A percentile compares a stretch with the other conserved stretches of the same genome.
These are phyloP conservation scores for cucumber (Cucumis sativus) DNA, from an alignment of 306 rosid species.

Conservation along the genomic window Cucumber_9930_V3 NC_026661.2:18980501-18981000, in stretches of 20 bases:
- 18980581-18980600: not conserved
- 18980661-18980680: not conserved
- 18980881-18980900: not conserved
- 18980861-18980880: not conserved
- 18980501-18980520: not conserved
- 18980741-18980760: constrained; percentile 92
- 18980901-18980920: not conserved
- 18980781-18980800: constrained; percentile 64
- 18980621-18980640: not conserved
- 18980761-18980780: constrained; percentile 73
- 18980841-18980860: constrained; percentile 17
- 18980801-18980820: constrained; percentile 76
- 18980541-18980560: not conserved
- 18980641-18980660: not conserved
- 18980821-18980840: constrained; percentile 87
- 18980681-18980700: constrained; percentile 11
- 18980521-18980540: not conserved
- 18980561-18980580: not conserved
- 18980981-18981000: constrained; percentile 63
- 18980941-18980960: constrained; percentile 33
- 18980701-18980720: constrained; percentile 24
- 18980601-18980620: constrained; percentile 5
- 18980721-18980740: constrained; percentile 59
- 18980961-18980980: constrained; percentile 69
- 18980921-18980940: not conserved